Conservation (phyloP, 176 grass and related monocot genomes). For the Olyra latifolia region DNA sequence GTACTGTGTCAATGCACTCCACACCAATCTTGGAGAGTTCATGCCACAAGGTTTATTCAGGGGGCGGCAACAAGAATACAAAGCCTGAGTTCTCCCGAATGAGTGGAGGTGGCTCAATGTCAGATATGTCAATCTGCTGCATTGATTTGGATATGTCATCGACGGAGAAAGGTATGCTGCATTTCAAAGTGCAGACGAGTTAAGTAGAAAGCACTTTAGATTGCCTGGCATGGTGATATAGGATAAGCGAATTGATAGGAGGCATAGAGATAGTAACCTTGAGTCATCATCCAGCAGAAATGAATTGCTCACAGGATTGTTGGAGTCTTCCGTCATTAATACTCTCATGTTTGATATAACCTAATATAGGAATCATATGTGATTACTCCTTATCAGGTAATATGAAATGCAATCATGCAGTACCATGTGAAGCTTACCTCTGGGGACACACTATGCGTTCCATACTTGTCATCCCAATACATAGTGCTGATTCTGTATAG, state of each 20-base stretch:
- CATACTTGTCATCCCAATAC: conserved; percentile 99
- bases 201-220: conserved; percentile 15
- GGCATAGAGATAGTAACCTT: conserved; percentile 55
- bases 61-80: conserved; percentile 73
- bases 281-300: conserved; percentile 98
- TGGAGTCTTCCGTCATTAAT: conserved; percentile 96
- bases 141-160: conserved; percentile 98
- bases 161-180: conserved; percentile 89
- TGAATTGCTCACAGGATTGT: conserved; percentile 95
- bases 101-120: conserved; percentile 83
- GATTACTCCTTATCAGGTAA: conserved; percentile 24
- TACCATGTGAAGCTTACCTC: conserved; percentile 54
- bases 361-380: conserved; percentile 39
- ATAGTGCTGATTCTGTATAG: conserved; percentile 99
- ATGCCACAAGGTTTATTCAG: conserved; percentile 39
- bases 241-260: neutral
- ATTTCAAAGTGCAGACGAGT: conserved; percentile 33
- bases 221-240: neutral
- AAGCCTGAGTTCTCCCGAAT: conserved; percentile 91
- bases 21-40: neutral
- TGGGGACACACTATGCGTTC: conserved; percentile 91
- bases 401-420: neutral
- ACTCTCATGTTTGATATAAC: conserved; percentile 99
- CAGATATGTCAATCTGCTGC: conserved; percentile 86
- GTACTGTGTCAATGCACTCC: conserved; percentile 15